These are phyloP conservation scores for Citrus inodora DNA, from an alignment of 345 rosid species.

Conservation along the genomic window DNA sequence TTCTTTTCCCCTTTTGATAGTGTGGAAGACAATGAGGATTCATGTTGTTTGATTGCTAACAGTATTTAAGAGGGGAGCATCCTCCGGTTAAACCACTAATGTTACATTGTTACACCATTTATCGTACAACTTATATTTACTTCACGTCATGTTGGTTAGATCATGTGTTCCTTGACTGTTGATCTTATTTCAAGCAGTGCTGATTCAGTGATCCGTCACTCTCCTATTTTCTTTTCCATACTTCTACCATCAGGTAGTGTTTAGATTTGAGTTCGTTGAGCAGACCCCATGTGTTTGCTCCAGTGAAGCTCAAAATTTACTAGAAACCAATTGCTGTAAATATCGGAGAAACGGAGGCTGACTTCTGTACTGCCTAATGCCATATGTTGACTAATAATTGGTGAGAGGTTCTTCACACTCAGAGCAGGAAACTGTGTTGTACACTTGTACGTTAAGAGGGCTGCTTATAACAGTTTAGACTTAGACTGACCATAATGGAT, in stretches of 20 bases:
- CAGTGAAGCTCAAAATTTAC: background rate
- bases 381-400: background rate
- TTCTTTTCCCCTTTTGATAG: background rate
- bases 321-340: background rate
- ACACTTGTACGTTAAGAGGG: background rate
- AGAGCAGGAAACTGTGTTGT: background rate
- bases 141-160: background rate
- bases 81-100: background rate
- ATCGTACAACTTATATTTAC: background rate
- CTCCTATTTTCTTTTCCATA: background rate
- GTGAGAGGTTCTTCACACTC: background rate
- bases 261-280: background rate
- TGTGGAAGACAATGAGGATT: slow-evolving; percentile 8
- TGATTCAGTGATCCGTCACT: background rate
- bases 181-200: background rate
- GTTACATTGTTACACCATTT: background rate
- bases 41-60: slow-evolving; percentile 3
- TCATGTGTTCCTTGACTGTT: background rate
- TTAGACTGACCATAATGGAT: background rate
- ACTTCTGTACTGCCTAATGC: background rate
- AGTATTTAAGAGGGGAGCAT: background rate
- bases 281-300: background rate
- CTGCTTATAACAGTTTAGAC: background rate
- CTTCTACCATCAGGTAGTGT: background rate
- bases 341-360: background rate